Evolutionary conservation across 2,329 filamentous ascomycete genomes (phyloP), one percentile per base, ranked within the genome.

Genomic region (Aciculosporium take): DNA sequence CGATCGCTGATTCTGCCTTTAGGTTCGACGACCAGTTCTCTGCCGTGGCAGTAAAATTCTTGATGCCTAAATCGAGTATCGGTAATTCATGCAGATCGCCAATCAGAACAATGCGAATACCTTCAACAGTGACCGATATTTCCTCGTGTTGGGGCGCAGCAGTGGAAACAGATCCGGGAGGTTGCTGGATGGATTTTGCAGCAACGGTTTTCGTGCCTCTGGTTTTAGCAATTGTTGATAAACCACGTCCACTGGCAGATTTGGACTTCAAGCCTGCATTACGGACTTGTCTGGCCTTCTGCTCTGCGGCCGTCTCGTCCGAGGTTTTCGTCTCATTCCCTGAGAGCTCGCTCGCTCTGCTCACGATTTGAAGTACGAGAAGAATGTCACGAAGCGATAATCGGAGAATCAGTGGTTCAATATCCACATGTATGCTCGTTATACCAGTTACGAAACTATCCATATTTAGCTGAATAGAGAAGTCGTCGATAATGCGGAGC

Each of bases 31-130:
- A 89, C 91, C 91, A 99, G 56, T 98, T 86, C 49, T 82, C 78
- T 4, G 93, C 84, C 35, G 82, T 78, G 3, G 89, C 74, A 5
- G 77, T 83, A 55, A 96, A 96, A 41, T 81, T 79, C 62, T 94
- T 94, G 52, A 98, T 78, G 49, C 85, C 94, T 62, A 93, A 77
- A 56, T 99, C 93, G 4, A 99, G 68, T 45, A 98, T 84, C 2
- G 91, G 93, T 51, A 99, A 69, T 63, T 98, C 93, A 55, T 99
- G 93, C 3, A 93, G 65, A 53, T 98, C 91, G 7, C 93, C 93
- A 52, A 99, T 95, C 13, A 99, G 69, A 12, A 98, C 85, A 2
- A 98, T 76, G 46, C 93, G 80, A 47, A 98, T 74, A 12, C 93
- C 93, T 48, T 93, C 85, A 39, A 98, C 71, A 3, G 79, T 79